Evolutionary conservation across 148 eudicot species (phyloP).

Genomic region (Rhododendron vialii): DNA sequence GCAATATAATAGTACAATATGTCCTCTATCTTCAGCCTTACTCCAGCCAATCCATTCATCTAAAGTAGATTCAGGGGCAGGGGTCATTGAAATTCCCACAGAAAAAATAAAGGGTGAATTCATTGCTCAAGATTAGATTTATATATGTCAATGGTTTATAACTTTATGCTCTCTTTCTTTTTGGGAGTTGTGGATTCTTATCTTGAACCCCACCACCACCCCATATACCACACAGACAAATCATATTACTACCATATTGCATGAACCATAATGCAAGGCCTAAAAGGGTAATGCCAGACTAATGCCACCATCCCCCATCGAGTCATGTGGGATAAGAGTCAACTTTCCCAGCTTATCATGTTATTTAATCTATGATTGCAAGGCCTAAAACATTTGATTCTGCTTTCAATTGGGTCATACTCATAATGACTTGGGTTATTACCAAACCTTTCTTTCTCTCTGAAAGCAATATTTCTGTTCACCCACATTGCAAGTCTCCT

Average conservation of each 20-base stretch:
- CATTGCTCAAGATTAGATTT: constrained; percentile 16
- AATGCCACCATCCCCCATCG: not conserved
- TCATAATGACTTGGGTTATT: not conserved
- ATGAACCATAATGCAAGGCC: not conserved
- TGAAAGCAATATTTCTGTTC: not conserved
- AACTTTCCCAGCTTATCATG: not conserved
- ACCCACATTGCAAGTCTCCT: not conserved
- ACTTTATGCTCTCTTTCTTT: constrained; percentile 9
- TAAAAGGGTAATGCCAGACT: not conserved
- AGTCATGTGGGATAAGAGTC: not conserved
- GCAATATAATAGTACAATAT: constrained; percentile 11
- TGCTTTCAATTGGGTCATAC: not conserved
- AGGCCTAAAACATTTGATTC: not conserved
- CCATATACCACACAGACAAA: not conserved
- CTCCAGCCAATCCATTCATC: constrained; percentile 19
- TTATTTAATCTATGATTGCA: not conserved
- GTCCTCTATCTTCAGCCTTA: constrained; percentile 19
- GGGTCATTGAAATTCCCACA: constrained; percentile 21
- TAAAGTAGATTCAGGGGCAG: constrained; percentile 14
- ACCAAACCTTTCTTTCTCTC: not conserved
- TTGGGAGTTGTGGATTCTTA: constrained; percentile 16
- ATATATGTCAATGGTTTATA: not conserved
- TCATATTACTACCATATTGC: not conserved
- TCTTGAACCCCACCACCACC: constrained; percentile 10
- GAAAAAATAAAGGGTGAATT: not conserved